Base-by-base conservation (phyloP, 1,139 yeast genomes). In the Magnusiomyces sp. region DNA sequence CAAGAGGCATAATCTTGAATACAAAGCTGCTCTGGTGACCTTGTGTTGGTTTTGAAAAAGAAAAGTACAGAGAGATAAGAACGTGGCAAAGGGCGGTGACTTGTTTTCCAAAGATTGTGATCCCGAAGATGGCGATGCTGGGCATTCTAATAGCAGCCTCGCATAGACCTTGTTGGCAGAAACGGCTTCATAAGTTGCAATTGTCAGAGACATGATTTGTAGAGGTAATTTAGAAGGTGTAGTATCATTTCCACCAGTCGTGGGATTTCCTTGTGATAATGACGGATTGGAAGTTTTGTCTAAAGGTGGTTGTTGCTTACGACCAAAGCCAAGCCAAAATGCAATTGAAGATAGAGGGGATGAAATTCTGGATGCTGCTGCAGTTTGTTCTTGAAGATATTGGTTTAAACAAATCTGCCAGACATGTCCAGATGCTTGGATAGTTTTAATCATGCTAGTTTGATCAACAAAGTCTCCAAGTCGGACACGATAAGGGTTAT, bases 391-490 rank as follows among this genome's bases (percentile, higher is more conserved):
- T 5, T 23, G 29, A 23, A 23, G 46, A 42, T 60, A 62, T 43
- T 52, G 53, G 23, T 55, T 57, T 17, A 58, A 44, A 42, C 62
- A 58, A 4, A 60, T 59, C 31, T 57, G 55, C 64, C 64, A 62
- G 6, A 61, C 64, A 27, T 55, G 56, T 1, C 62, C 62, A 0
- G 64, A 56, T 4, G 67, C 62, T 2, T 53, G 55, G 5, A 64
- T 55, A 33, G 69, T 63, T 29, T 58, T 60, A 38, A 49, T 50
- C 69, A 70, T 69, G n/a, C 65, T 60, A 1, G 57, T 53, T 40
- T 64, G 67, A 48, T 70, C 71, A 14, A 68, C 65, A 55, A 66
- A 69, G 51, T 70, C 74, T 6, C 70, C 60, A n/a, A 70, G 58
- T 13, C 72, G 59, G 17, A 64, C 62, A 41, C 59, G 62, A 51